Conservation (phyloP, 352 stramenopile species). For the Globisporangium splendens region DNA sequence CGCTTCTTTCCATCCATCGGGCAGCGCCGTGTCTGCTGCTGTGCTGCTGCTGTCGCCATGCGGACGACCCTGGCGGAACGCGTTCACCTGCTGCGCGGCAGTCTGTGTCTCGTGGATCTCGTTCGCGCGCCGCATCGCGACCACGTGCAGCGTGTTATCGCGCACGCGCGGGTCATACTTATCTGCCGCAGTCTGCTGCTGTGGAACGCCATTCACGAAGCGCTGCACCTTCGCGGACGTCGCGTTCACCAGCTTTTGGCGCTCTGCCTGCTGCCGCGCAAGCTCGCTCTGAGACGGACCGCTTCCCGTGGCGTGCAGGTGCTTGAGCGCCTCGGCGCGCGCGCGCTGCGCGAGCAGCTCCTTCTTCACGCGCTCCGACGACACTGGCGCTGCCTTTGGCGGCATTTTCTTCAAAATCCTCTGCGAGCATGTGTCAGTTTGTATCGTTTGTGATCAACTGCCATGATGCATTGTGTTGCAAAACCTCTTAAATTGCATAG, state of each 20-base stretch:
- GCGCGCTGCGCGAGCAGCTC: conserved; percentile 61
- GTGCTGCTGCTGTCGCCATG: conserved; percentile 2
- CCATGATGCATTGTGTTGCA: too few species aligned
- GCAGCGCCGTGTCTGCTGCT: conserved; percentile 16
- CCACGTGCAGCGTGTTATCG: conserved; percentile 77
- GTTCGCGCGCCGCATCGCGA: conserved; percentile 41
- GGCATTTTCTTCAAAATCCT: conserved; percentile 17
- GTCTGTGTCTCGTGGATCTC: conserved; percentile 34
- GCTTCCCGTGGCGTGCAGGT: conserved; percentile 57
- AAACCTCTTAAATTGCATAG: too few species aligned
- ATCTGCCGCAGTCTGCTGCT: conserved; percentile 14
- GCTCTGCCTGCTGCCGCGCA: conserved; percentile 49
- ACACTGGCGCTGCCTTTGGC: conserved; percentile 19
- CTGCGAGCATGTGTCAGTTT: too few species aligned
- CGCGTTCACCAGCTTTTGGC: conserved; percentile 46
- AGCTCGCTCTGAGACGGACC: conserved; percentile 68
- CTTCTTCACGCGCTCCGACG: conserved; percentile 42
- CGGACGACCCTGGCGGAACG: not conserved
- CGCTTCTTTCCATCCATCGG: conserved; percentile 48
- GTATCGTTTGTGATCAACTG: too few species aligned
- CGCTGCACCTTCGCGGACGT: conserved; percentile 40
- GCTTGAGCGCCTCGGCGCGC: conserved; percentile 55
- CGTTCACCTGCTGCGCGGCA: conserved; percentile 10
- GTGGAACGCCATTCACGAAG: conserved; percentile 17
- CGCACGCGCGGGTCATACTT: conserved; percentile 41